A percentile compares a stretch with the other conserved stretches of the same genome.
phyloP scores from a whole-genome alignment of 1,284 basidiomycete species.

The Polyporus tsugae region DNA sequence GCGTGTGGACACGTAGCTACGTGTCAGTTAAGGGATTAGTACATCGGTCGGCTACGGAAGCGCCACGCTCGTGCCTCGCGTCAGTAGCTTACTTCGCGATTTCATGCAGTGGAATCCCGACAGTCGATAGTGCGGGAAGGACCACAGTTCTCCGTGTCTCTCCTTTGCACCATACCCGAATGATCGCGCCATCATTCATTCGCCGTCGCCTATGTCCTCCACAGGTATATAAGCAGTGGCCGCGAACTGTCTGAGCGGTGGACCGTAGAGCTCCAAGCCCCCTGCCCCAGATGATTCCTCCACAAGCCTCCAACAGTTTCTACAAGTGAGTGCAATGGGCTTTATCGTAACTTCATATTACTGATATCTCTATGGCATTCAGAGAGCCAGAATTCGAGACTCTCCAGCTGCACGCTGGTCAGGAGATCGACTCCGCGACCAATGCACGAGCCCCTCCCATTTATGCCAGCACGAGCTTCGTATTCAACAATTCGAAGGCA shows the following conservation, averaged over 20 bases:
- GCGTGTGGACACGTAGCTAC: neutral
- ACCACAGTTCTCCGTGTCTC: slow-evolving; percentile 3
- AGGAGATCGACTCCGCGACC: slow-evolving; percentile 73
- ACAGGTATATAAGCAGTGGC: slow-evolving; percentile 1
- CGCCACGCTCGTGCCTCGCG: neutral
- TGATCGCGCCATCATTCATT: neutral
- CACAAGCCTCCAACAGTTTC: slow-evolving; percentile 11
- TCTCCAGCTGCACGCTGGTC: slow-evolving; percentile 85
- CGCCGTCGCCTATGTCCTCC: neutral
- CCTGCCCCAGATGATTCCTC: slow-evolving; percentile 10
- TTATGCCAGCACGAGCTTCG: slow-evolving; percentile 80
- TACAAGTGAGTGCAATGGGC: slow-evolving; percentile 9
- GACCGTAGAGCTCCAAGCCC: neutral
- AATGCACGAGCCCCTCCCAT: slow-evolving; percentile 87
- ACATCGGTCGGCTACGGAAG: neutral
- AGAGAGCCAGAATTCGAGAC: slow-evolving; percentile 83
- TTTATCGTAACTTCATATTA: neutral
- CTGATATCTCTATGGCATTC: neutral
- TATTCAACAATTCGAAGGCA: slow-evolving; percentile 82
- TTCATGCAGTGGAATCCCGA: neutral
- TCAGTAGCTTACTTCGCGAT: neutral
- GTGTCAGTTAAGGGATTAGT: neutral
- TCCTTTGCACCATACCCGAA: slow-evolving; percentile 2
- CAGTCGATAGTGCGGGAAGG: neutral
- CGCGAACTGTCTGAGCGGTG: neutral